phyloP scores from a whole-genome alignment of 2,329 filamentous ascomycete species.

The Stemphylium beticola region DNA sequence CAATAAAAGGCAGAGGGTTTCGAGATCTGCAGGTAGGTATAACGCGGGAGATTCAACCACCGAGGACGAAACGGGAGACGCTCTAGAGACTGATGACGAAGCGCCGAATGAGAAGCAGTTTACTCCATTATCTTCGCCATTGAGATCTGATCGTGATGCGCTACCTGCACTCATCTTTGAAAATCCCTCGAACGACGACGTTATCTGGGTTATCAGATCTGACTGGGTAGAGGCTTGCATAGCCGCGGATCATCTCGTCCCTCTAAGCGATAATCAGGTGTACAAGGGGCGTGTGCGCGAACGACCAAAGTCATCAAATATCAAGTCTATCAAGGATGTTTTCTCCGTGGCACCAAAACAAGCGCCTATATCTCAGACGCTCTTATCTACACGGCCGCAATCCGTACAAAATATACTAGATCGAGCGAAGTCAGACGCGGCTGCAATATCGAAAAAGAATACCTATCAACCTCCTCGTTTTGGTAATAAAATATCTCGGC shows the following conservation, averaged over 20 bases:
- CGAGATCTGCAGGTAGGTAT: slow-evolving; percentile 4
- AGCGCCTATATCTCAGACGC: slow-evolving; percentile 24
- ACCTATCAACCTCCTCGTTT: slow-evolving; percentile 20
- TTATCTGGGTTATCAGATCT: slow-evolving; percentile 59
- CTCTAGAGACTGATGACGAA: slow-evolving; percentile 23
- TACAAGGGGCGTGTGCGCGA: slow-evolving; percentile 57
- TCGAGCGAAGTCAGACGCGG: slow-evolving; percentile 60
- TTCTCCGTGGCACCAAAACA: slow-evolving; percentile 14
- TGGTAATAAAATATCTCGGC: slow-evolving; percentile 31
- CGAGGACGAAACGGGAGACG: slow-evolving; percentile 26
- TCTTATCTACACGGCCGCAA: slow-evolving; percentile 28
- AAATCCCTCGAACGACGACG: slow-evolving; percentile 26
- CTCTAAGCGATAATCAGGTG: slow-evolving; percentile 57
- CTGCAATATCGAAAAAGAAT: slow-evolving; percentile 19
- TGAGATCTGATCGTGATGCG: slow-evolving; percentile 5
- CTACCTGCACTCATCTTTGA: slow-evolving; percentile 23
- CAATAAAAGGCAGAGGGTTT: slow-evolving; percentile 27
- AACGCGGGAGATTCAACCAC: slow-evolving; percentile 29
- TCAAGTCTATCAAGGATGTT: slow-evolving; percentile 26
- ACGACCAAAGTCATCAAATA: slow-evolving; percentile 39
- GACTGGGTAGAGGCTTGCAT: slow-evolving; percentile 62
- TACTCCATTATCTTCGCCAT: slow-evolving; percentile 13
- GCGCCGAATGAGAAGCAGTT: slow-evolving; percentile 1
- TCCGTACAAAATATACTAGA: slow-evolving; percentile 53
- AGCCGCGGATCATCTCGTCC: slow-evolving; percentile 50